These are phyloP conservation scores for Volvox africanus DNA, from an alignment of 139 green algal genomes.

Conservation along the genomic window DNA sequence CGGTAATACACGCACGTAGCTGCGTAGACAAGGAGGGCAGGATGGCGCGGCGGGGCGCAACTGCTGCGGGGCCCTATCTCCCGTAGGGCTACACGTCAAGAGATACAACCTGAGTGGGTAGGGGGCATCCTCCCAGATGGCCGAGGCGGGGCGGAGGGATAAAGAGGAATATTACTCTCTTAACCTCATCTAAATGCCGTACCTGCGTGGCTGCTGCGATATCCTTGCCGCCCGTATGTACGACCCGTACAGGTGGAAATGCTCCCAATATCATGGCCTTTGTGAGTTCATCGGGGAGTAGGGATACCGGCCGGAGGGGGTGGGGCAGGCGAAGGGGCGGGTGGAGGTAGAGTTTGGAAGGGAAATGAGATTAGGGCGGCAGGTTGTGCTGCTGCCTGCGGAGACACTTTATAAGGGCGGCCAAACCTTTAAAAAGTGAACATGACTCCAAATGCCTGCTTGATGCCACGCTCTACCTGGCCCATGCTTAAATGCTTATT, in stretches of 20 bases:
- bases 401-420: too few species aligned
- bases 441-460: too few species aligned
- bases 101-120: not conserved
- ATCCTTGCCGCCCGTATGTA: conserved; percentile 16
- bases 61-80: not conserved
- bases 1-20: too few species aligned
- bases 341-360: not conserved
- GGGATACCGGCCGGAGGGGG: not conserved
- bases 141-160: not conserved
- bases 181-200: not conserved
- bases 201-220: conserved; percentile 6
- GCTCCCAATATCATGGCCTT: conserved; percentile 38
- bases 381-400: too few species aligned
- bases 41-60: not conserved
- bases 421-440: too few species aligned
- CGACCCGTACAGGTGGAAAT: conserved; percentile 25
- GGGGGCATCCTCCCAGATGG: not conserved
- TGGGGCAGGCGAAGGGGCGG: not conserved
- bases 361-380: too few species aligned
- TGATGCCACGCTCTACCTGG: too few species aligned
- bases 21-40: not conserved
- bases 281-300: not conserved
- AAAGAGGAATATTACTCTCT: not conserved
- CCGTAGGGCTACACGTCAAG: not conserved
- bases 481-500: too few species aligned